phyloP scores from a whole-genome alignment of 345 rosid genomes.

The Litchi chinensis region DNA sequence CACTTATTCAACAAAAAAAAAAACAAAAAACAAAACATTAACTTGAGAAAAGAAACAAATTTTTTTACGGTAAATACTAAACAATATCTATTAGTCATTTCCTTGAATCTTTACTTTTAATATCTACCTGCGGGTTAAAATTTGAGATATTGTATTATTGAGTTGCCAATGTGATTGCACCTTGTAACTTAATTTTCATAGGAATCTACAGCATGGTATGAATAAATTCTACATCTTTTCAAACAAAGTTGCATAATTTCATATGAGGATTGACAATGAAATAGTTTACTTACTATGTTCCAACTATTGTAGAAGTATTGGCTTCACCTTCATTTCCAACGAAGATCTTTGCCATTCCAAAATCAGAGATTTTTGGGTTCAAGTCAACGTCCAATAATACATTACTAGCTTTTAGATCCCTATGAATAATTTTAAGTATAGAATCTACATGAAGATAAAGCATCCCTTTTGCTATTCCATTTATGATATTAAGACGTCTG shows the following conservation, averaged over 20 bases:
- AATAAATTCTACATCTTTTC: no score
- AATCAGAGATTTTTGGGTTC: conserved; percentile 64
- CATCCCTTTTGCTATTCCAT: conserved; percentile 38
- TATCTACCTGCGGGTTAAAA: no score
- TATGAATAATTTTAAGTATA: conserved; percentile 7
- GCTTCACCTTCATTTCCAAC: conserved; percentile 32
- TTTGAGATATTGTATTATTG: no score
- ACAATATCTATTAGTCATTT: no score
- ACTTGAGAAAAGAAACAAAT: no score
- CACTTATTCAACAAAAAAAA: conserved; percentile 25
- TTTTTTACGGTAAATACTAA: no score
- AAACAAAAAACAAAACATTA: not conserved
- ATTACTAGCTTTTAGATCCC: conserved; percentile 60
- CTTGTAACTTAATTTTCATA: no score
- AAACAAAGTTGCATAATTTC: no score
- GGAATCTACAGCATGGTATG: no score
- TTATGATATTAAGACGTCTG: conserved; percentile 21
- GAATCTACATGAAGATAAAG: conserved; percentile 57
- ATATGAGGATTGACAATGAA: not conserved
- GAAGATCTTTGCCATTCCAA: conserved; percentile 55
- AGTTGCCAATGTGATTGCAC: no score
- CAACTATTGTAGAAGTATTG: conserved; percentile 45
- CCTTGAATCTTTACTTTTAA: no score
- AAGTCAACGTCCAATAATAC: conserved; percentile 47
- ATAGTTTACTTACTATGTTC: conserved; percentile 41